Evolutionary conservation across 2,329 filamentous ascomycete species (phyloP).

Genomic region (Pseudocercospora macadamiae): DNA sequence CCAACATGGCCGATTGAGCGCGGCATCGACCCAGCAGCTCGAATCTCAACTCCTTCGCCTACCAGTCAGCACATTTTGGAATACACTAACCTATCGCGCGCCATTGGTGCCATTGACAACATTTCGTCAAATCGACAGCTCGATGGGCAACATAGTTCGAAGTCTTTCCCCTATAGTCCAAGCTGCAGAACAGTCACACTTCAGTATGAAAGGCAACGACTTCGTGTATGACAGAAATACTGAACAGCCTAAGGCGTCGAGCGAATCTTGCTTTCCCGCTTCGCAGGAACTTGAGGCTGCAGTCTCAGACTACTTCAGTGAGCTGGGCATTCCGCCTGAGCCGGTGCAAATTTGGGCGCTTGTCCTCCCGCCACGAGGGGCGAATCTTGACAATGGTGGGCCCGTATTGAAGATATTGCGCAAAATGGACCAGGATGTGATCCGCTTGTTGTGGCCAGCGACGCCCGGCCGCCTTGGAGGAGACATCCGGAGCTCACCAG

Average conservation of each 20-base stretch:
- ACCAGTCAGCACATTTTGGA: conserved; percentile 10
- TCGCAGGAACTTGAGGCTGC: conserved; percentile 71
- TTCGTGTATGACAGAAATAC: background rate
- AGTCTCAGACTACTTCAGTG: conserved; percentile 62
- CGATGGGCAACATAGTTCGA: conserved; percentile 79
- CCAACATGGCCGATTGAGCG: conserved; percentile 12
- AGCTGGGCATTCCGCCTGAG: conserved; percentile 43
- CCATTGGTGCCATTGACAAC: conserved; percentile 60
- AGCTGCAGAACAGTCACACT: background rate
- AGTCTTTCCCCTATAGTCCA: background rate
- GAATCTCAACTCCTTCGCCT: conserved; percentile 28
- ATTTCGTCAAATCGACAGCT: conserved; percentile 64
- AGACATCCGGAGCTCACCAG: too few species aligned
- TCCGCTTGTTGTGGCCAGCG: background rate
- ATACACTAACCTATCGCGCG: conserved; percentile 8
- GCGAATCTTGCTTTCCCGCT: conserved; percentile 53
- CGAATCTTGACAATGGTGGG: background rate
- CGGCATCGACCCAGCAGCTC: conserved; percentile 19
- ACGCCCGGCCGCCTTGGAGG: background rate
- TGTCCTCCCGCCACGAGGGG: conserved; percentile 54
- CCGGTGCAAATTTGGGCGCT: conserved; percentile 74
- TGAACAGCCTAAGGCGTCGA: background rate
- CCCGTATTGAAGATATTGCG: background rate
- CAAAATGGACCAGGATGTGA: background rate
- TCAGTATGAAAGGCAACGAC: background rate